Base-by-base conservation (phyloP, 1,284 basidiomycete species). In the Inonotus obliquus region DNA sequence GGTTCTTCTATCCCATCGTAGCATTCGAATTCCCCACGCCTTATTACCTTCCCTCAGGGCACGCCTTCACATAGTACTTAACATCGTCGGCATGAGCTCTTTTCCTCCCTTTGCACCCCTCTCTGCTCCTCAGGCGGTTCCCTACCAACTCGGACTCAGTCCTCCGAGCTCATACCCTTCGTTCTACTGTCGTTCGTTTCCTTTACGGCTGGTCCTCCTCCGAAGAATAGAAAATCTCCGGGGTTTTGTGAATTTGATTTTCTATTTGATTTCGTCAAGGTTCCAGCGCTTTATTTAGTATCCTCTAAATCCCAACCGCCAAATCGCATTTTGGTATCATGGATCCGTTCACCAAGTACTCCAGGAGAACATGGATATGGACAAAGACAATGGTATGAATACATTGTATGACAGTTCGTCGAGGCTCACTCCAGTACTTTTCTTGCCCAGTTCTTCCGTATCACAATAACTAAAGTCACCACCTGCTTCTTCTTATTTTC, bases 401-500 rank as follows among this genome's bases (percentile, higher is more conserved):
- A 14, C 27, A 19, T 14, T 13, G 1, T 44, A 6, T n/a, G 41
- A 17, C 14, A 17, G 6, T 17, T 17, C 17, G 17, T 44, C 6
- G 11, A 6, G 14, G 17, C 41, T 52, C 1, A 11, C 51, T 52
- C 14, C 11, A n/a, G 13, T 7, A 11, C 13, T 13, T 5, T 4
- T 27, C 1, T 32, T n/a, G 29, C 11, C 14, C 53, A 76, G 75
- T 71, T 73, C 63, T 59, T 71, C 37, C 71, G 73, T 27, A 70
- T 76, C 44, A 73, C 72, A 0, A 65, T 74, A 19, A 74, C 73
- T 21, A 71, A 69, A 23, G 60, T 73, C 53, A 81, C 81, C 11
- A 68, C 75, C 38, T 69, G 76, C 2, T 85, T 84, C 72, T 80
- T 85, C 67, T 65, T 81, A 2, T 66, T 75, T 37, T 71, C 71